These are phyloP conservation scores for Linum usitatissimum DNA, from an alignment of 345 rosid species.

Conservation along the genomic window DNA sequence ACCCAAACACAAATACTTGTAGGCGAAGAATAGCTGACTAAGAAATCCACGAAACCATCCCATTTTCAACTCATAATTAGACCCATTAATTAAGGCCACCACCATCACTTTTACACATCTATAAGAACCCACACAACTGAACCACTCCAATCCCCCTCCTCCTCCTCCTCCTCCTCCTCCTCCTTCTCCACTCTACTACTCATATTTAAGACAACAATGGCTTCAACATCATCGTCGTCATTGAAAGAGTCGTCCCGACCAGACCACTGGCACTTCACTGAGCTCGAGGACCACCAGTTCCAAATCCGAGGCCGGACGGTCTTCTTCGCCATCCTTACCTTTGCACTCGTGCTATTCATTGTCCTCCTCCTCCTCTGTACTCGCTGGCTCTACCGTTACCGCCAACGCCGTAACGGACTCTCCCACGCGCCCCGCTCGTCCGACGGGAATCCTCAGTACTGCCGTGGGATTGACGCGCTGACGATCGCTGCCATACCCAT, in stretches of 20 bases:
- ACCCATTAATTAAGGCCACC: too few species aligned
- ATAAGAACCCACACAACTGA: constrained; percentile 9
- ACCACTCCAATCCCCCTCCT: constrained; percentile 5
- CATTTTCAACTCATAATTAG: neutral
- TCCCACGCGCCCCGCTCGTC: constrained; percentile 7
- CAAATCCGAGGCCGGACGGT: constrained; percentile 30
- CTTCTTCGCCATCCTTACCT: constrained; percentile 28
- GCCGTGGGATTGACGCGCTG: constrained; percentile 20
- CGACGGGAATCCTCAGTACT: neutral
- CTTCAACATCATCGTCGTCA: constrained; percentile 15
- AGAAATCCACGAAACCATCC: neutral
- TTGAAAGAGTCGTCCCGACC: constrained; percentile 15
- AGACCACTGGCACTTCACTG: constrained; percentile 37
- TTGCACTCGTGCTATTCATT: constrained; percentile 18
- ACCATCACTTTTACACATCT: neutral
- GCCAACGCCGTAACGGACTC: neutral
- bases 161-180: too few species aligned
- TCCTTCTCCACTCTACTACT: too few species aligned
- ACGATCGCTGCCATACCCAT: constrained; percentile 21
- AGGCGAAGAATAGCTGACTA: too few species aligned
- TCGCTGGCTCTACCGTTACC: constrained; percentile 31
- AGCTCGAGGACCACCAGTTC: constrained; percentile 31
- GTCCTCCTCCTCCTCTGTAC: constrained; percentile 28
- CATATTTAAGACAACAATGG: too few species aligned
- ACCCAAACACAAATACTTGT: too few species aligned